These are phyloP conservation scores for Neonectria neomacrospora DNA, from an alignment of 2,329 filamentous ascomycete genomes.

Conservation along the genomic window DNA sequence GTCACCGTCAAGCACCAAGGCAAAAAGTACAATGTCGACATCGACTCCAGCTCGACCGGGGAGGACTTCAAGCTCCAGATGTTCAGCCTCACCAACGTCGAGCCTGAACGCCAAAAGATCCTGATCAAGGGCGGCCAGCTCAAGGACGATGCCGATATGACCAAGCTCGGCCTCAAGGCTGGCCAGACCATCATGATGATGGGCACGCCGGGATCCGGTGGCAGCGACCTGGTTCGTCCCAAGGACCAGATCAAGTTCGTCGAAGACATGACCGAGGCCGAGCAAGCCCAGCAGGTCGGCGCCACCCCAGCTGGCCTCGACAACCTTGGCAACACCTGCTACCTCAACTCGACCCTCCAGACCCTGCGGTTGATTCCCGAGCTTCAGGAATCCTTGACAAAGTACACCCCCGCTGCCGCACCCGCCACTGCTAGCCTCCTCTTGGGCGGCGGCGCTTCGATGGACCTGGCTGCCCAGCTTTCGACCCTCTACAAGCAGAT, in stretches of 20 bases:
- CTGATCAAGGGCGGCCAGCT: slow-evolving; percentile 93
- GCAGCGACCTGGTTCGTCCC: slow-evolving; percentile 72
- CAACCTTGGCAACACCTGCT: slow-evolving; percentile 98
- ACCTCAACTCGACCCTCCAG: slow-evolving; percentile 97
- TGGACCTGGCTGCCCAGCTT: slow-evolving; percentile 81
- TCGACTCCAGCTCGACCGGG: slow-evolving; percentile 85
- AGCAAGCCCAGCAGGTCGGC: slow-evolving; percentile 83
- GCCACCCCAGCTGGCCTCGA: slow-evolving; percentile 88
- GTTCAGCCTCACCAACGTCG: slow-evolving; percentile 93
- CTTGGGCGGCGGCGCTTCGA: slow-evolving; percentile 50
- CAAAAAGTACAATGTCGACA: slow-evolving; percentile 93
- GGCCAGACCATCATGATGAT: slow-evolving; percentile 96
- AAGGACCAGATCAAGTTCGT: slow-evolving; percentile 87
- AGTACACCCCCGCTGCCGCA: slow-evolving; percentile 58
- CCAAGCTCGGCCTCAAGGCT: slow-evolving; percentile 84
- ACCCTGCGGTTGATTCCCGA: slow-evolving; percentile 89
- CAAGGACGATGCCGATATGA: slow-evolving; percentile 92
- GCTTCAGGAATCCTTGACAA: slow-evolving; percentile 80
- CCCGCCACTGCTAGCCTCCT: slow-evolving; percentile 62
- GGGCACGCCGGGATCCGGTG: slow-evolving; percentile 81
- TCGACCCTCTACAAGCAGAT: slow-evolving; percentile 89
- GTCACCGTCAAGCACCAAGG: slow-evolving; percentile 95
- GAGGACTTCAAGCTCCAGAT: slow-evolving; percentile 97
- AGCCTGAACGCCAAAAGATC: slow-evolving; percentile 96
- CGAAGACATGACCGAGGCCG: slow-evolving; percentile 97